Conservation (phyloP, 1,284 basidiomycete genomes). For the Heterobasidion irregulare region DNA sequence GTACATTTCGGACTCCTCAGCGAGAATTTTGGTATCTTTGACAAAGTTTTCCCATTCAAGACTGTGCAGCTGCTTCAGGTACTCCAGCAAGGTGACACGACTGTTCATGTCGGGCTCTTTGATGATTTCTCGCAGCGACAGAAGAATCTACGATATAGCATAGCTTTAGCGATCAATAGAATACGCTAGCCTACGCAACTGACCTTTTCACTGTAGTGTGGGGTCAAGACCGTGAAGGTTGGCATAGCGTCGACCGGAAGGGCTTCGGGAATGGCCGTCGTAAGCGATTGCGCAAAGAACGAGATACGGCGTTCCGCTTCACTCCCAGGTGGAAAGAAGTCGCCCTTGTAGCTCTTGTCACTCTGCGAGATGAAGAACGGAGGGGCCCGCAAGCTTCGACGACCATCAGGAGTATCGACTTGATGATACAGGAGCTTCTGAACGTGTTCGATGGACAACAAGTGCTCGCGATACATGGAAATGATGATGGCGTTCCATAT, state of each 20-base stretch:
- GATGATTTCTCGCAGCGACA: slow-evolving; percentile 93
- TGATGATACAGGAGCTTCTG: slow-evolving; percentile 94
- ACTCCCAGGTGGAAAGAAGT: slow-evolving; percentile 89
- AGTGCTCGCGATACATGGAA: slow-evolving; percentile 97
- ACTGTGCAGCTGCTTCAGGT: slow-evolving; percentile 96
- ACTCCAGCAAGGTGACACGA: slow-evolving; percentile 90
- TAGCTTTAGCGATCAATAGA: slow-evolving; percentile 4
- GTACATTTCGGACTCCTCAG: slow-evolving; percentile 89
- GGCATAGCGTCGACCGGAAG: slow-evolving; percentile 95
- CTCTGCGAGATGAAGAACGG: slow-evolving; percentile 93
- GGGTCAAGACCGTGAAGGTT: slow-evolving; percentile 92
- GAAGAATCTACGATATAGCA: slow-evolving; percentile 52
- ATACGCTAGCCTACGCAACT: slow-evolving; percentile 5
- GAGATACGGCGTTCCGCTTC: slow-evolving; percentile 94
- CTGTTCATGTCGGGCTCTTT: slow-evolving; percentile 94
- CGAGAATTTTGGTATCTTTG: slow-evolving; percentile 98
- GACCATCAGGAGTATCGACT: slow-evolving; percentile 79
- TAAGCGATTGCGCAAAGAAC: slow-evolving; percentile 93
- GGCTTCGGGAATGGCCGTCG: slow-evolving; percentile 83
- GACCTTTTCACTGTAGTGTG: slow-evolving; percentile 94
- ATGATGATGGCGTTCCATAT: slow-evolving; percentile 99
- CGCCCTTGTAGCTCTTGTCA: slow-evolving; percentile 76
- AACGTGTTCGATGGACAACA: slow-evolving; percentile 93
- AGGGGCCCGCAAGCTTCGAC: slow-evolving; percentile 83
- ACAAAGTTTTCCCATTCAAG: slow-evolving; percentile 99